These are phyloP conservation scores for Russula brevipes DNA, from an alignment of 768 basidiomycete species.

Conservation along the genomic window DNA sequence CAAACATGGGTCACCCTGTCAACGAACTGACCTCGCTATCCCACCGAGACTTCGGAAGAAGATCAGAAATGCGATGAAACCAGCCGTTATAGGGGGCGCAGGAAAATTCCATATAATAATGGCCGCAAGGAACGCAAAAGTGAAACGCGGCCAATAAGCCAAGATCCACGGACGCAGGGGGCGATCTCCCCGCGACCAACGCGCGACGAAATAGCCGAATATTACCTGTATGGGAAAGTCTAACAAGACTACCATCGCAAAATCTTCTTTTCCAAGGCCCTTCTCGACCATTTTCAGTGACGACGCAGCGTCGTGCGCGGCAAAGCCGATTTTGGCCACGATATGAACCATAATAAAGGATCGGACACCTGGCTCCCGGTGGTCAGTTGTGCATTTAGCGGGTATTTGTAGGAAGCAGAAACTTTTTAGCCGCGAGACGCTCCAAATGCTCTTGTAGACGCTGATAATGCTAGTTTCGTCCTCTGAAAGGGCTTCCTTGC, in stretches of 20 bases:
- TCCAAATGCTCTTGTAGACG: conserved; percentile 93
- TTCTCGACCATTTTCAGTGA: conserved; percentile 95
- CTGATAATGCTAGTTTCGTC: conserved; percentile 84
- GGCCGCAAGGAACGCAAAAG: conserved; percentile 66
- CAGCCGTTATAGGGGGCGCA: conserved; percentile 57
- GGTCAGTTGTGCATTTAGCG: conserved; percentile 7
- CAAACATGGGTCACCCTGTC: conserved; percentile 2
- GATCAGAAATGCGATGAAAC: conserved; percentile 79
- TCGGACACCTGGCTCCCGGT: conserved; percentile 68
- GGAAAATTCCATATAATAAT: conserved; percentile 85
- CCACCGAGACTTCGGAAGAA: conserved; percentile 76
- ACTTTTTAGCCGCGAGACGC: conserved; percentile 89
- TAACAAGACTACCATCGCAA: conserved; percentile 87
- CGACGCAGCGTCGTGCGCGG: conserved; percentile 88
- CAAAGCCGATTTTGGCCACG: conserved; percentile 90
- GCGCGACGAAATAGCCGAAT: conserved; percentile 89
- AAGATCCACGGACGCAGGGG: conserved; percentile 84
- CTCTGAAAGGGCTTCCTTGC: conserved; percentile 64
- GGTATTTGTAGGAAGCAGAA: conserved; percentile 29
- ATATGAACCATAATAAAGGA: conserved; percentile 81
- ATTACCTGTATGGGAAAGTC: conserved; percentile 97
- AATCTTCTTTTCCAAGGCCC: conserved; percentile 89
- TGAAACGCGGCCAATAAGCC: conserved; percentile 85
- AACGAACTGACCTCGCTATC: conserved; percentile 66
- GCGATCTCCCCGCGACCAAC: conserved; percentile 78